Conservation (phyloP, 192 early-diverging fungal species). For the Rhizoclosmatium sp. region DNA sequence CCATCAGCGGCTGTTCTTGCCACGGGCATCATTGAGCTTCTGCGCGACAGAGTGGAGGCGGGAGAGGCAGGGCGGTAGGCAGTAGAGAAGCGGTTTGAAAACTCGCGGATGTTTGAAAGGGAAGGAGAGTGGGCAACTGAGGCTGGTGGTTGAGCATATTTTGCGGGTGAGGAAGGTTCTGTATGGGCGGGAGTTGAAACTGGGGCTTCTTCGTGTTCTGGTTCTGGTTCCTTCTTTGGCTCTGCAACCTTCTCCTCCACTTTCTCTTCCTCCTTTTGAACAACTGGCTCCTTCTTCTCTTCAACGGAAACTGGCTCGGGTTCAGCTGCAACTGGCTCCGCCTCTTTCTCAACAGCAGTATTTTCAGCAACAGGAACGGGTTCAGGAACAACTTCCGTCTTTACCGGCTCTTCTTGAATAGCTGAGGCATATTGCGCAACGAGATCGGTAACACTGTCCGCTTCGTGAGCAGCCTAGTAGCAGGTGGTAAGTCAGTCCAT, state of each 20-base stretch:
- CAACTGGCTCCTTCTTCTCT: slow-evolving; percentile 19
- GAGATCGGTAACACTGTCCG: too few relatives aligned
- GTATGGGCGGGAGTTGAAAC: not conserved
- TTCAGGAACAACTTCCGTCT: too few relatives aligned
- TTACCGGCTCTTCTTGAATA: too few relatives aligned
- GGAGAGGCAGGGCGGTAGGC: slow-evolving; percentile 3
- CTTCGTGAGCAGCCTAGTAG: too few relatives aligned
- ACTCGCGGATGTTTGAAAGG: slow-evolving; percentile 7
- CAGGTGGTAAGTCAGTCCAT: not conserved
- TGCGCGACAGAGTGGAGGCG: slow-evolving; percentile 28
- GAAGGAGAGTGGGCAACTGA: slow-evolving; percentile 5
- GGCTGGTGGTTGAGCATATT: not conserved
- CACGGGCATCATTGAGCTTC: slow-evolving; percentile 31
- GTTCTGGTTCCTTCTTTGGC: not conserved
- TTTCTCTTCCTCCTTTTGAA: not conserved
- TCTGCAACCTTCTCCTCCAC: slow-evolving; percentile 8
- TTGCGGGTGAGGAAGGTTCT: not conserved
- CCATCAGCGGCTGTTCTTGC: slow-evolving; percentile 47
- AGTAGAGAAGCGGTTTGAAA: not conserved
- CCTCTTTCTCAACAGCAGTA: not conserved
- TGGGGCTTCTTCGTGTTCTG: not conserved
- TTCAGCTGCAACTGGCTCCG: not conserved
- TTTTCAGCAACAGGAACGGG: too few relatives aligned
- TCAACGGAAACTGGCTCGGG: not conserved
- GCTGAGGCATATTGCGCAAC: too few relatives aligned